Evolutionary conservation across 352 stramenopile species (phyloP), one percentile per base, ranked within the genome.

Genomic region (Globisporangium cystogenes): DNA sequence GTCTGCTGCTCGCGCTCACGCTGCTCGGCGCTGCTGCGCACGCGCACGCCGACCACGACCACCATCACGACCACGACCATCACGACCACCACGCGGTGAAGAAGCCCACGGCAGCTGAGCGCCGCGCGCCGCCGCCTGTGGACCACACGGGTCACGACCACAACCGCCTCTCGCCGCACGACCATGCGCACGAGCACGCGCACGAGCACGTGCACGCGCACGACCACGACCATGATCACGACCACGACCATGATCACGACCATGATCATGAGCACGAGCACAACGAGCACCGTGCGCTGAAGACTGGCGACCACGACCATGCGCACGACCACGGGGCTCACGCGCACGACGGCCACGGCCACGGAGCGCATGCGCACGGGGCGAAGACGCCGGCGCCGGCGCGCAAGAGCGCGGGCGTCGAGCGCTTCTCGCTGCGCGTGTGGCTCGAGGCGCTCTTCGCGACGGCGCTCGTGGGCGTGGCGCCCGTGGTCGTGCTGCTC

Each of bases 401-500:
- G 35, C 45, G 31, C 20, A 35, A 64, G 27, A 45, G 1, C 26
- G 27, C 40, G 8, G 54, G 14, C 36, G n/a, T 53, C 7, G 57
- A 64, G 12, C 60, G 76, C 35, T 89, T 89, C 52, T 72, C 67
- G 1, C 53, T 60, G 16, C 60, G 61, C 35, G 50, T 92, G 20
- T 92, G 78, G 78, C 46, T 62, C 0, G 76, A 90, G 43, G 78
- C 81, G 21, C 58, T 92, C 20, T 76, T 87, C 40, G 81, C 81
- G 37, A 92, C 81, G 36, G 76, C 77, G 18, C 57, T 92, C 20
- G 79, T 92, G 6, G 81, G 81, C n/a, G 67, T 72, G 10, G 81
- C 79, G 39, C 81, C 81, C 1, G 77, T 92, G 48, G 44, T 90
- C 24, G 64, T 92, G 52, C 61, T 92, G 42, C 61, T 87, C 2